A percentile compares a stretch with the other conserved stretches of the same genome.
Evolutionary conservation across 163 green algal genomes (phyloP).

Genomic region (Coccomyxa subellipsoidea): DNA sequence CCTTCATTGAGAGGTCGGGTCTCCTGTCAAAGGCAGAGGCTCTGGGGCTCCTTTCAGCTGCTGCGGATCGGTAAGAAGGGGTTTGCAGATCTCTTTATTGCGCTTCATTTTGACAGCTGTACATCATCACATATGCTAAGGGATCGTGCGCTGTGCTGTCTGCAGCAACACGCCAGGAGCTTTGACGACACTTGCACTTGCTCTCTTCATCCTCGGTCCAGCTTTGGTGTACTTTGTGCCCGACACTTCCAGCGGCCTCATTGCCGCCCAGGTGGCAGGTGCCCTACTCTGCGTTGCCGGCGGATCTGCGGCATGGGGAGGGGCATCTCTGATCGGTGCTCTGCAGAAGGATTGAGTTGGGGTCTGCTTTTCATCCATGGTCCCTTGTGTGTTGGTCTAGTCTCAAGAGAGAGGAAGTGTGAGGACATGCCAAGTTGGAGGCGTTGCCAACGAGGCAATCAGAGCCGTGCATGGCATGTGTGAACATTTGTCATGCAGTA

Average conservation of each 20-base stretch:
- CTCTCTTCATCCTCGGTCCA: slow-evolving; percentile 35
- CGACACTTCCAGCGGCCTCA: slow-evolving; percentile 43
- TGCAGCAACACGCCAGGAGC: slow-evolving; percentile 54
- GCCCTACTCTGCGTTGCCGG: slow-evolving; percentile 38
- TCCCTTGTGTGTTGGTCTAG: not conserved
- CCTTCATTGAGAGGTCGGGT: slow-evolving; percentile 68
- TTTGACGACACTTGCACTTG: slow-evolving; percentile 47
- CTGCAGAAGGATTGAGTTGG: slow-evolving; percentile 43
- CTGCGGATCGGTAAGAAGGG: slow-evolving; percentile 44
- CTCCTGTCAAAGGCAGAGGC: slow-evolving; percentile 72
- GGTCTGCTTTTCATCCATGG: not conserved
- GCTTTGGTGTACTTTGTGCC: slow-evolving; percentile 24
- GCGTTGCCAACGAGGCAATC: too few species aligned
- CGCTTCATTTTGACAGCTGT: too few species aligned
- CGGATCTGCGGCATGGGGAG: slow-evolving; percentile 50
- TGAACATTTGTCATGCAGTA: too few species aligned
- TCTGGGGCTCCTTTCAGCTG: slow-evolving; percentile 57
- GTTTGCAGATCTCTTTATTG: not conserved
- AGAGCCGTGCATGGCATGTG: too few species aligned
- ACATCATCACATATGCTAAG: too few species aligned
- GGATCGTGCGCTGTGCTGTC: too few species aligned
- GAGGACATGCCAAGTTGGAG: too few species aligned
- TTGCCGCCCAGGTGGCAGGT: slow-evolving; percentile 35
- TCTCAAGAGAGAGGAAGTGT: too few species aligned
- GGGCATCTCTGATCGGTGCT: slow-evolving; percentile 39